Evolutionary conservation across 371 early-diverging fungal genomes (phyloP).

Genomic region (Syncephalastrum racemosum): DNA sequence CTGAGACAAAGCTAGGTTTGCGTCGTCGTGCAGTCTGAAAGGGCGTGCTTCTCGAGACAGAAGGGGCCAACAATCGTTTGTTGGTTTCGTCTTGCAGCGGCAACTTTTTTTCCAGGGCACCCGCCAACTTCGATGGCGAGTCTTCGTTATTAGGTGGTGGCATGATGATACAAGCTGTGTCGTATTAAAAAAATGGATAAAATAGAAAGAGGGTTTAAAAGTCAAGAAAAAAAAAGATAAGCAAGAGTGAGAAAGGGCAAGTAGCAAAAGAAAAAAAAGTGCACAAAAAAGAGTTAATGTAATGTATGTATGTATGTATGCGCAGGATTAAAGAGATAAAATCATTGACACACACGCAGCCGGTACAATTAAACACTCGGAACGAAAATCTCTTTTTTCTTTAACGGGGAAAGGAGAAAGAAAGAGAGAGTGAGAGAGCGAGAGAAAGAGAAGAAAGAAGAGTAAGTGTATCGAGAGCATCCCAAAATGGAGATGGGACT

Average conservation of each 20-base stretch:
- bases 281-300: background rate
- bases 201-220: background rate
- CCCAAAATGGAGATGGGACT: constrained; percentile 16
- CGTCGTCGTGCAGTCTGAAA: constrained; percentile 30
- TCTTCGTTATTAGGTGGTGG: constrained; percentile 8
- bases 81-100: constrained; percentile 23
- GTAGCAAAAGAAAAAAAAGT: background rate
- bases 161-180: background rate
- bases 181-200: constrained; percentile 3
- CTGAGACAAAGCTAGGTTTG: constrained; percentile 20
- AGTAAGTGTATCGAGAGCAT: background rate
- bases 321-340: too few species aligned
- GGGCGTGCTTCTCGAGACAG: constrained; percentile 36
- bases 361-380: too few species aligned
- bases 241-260: background rate
- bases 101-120: constrained; percentile 24
- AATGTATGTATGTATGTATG: constrained; percentile 7
- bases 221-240: constrained; percentile 5
- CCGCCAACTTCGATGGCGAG: constrained; percentile 30
- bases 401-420: constrained; percentile 1
- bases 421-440: background rate
- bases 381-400: too few species aligned
- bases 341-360: too few species aligned
- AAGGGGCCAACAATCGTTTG: constrained; percentile 18
- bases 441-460: constrained; percentile 5